Percentiles rank a stretch among this genome's conserved stretches.
phyloP scores from a whole-genome alignment of 441 rosid genomes.

The Gossypium gossypioides region DNA sequence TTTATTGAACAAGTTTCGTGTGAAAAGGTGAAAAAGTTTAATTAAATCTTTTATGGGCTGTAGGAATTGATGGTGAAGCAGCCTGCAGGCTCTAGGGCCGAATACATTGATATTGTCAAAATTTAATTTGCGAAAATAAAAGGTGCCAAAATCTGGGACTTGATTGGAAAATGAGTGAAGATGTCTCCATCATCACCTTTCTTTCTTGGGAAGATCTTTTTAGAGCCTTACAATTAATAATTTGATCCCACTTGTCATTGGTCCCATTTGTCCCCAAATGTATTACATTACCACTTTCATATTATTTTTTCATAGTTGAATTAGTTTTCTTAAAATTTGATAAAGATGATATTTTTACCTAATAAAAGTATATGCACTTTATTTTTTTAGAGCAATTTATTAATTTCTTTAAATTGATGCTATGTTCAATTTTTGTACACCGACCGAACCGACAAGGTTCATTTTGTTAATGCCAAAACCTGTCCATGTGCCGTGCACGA shows the following conservation, averaged over 20 bases:
- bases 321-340: no score
- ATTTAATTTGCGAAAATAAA: not conserved
- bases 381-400: no score
- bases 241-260: not conserved
- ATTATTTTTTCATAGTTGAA: no score
- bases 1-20: not conserved
- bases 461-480: not conserved
- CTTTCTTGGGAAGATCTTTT: not conserved
- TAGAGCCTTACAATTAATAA: not conserved
- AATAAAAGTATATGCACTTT: no score
- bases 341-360: no score
- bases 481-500: conserved; percentile 7
- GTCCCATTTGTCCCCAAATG: not conserved
- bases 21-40: no score
- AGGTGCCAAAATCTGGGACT: not conserved
- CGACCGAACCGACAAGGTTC: conserved; percentile 7
- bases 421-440: not conserved
- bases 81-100: not conserved
- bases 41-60: not conserved
- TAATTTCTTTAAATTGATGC: no score
- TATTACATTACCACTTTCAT: no score
- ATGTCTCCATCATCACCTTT: not conserved
- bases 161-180: not conserved
- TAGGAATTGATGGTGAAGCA: not conserved
- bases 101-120: not conserved